Evolutionary conservation across 192 early-diverging fungal genomes (phyloP).

Genomic region (Pecoramyces ruminantium): DNA sequence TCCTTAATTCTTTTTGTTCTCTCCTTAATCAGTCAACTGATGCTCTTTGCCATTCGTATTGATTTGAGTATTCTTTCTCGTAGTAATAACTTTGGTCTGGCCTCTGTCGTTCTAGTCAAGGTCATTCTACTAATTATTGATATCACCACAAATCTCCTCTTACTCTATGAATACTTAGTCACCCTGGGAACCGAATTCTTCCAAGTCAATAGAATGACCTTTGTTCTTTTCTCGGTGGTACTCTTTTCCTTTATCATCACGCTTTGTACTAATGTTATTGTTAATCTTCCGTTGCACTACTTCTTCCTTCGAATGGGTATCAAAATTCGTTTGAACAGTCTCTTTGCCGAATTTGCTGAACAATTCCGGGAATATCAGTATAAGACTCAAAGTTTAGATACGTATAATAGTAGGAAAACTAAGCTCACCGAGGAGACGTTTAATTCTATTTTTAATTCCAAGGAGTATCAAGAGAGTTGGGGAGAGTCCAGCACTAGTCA

Average conservation of each 20-base stretch:
- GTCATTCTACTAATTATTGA: background rate
- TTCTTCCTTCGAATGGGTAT: background rate
- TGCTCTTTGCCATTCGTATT: background rate
- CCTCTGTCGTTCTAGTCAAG: background rate
- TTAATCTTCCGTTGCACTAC: background rate
- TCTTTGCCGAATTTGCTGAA: background rate
- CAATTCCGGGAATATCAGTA: background rate
- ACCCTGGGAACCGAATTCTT: background rate
- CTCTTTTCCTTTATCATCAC: background rate
- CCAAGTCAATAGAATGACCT: background rate
- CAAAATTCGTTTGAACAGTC: background rate
- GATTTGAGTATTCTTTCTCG: background rate
- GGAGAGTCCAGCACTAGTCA: background rate
- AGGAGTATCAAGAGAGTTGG: background rate
- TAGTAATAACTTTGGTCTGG: background rate
- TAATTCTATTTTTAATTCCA: background rate
- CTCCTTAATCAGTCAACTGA: background rate
- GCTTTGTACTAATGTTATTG: background rate
- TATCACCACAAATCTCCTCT: background rate
- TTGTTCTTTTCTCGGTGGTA: background rate
- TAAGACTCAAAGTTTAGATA: background rate
- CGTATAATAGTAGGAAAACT: background rate
- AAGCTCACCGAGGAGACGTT: background rate
- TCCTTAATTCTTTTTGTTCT: background rate
- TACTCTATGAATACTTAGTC: background rate